A percentile compares a stretch with the other conserved stretches of the same genome.
These are phyloP conservation scores for Blepharisma undulans DNA, from an alignment of 169 alveolate species.

Conservation along the genomic window DNA sequence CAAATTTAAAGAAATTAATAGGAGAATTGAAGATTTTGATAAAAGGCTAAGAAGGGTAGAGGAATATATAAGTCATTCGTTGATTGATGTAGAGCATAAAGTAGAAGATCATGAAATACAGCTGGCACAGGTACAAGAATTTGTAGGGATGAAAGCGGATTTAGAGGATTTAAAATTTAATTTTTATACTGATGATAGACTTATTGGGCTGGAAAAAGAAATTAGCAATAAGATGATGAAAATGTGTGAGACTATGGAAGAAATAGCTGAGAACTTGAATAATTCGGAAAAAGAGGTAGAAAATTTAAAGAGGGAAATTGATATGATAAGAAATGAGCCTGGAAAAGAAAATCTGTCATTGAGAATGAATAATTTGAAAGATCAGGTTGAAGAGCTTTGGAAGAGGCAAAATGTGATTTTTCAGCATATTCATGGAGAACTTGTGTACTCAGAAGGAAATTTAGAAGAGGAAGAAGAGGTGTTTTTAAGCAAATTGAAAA, in stretches of 20 bases:
- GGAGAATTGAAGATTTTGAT: constrained; percentile 12
- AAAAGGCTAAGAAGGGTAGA: constrained; percentile 7
- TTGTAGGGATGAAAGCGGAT: not conserved
- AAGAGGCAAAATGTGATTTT: not conserved
- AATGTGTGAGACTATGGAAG: constrained; percentile 20
- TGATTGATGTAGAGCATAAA: not conserved
- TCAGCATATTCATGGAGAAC: not conserved
- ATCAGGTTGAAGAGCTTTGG: constrained; percentile 24
- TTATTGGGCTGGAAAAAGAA: constrained; percentile 1
- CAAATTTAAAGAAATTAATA: not conserved
- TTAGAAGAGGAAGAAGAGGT: not conserved
- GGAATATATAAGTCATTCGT: not conserved
- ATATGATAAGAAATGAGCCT: not conserved
- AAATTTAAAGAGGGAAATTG: not conserved
- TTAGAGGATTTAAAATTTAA: constrained; percentile 19
- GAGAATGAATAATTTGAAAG: not conserved
- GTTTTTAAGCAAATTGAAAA: not conserved
- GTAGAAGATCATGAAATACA: constrained; percentile 19
- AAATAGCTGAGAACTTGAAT: not conserved
- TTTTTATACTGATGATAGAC: constrained; percentile 30
- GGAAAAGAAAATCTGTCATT: not conserved
- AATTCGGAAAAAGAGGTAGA: not conserved
- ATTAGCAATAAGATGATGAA: not conserved
- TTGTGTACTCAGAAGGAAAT: not conserved
- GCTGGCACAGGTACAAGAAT: not conserved